Evolutionary conservation across 2,329 filamentous ascomycete genomes (phyloP).

Genomic region (Fusarium staphyleae): DNA sequence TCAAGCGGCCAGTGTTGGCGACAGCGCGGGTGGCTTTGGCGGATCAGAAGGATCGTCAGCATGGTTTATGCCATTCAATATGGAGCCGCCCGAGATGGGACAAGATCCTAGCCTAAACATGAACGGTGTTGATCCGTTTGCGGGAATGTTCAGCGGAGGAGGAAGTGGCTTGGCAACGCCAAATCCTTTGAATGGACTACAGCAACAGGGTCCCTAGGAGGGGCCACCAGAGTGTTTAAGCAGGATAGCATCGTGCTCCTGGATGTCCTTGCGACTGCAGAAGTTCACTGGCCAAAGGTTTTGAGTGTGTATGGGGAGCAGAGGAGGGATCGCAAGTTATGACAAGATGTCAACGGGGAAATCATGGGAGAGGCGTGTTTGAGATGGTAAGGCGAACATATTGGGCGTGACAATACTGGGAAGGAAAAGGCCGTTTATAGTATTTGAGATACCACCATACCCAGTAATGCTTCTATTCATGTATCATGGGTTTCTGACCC

Average conservation of each 20-base stretch:
- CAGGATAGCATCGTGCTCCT: slow-evolving; percentile 13
- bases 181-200: slow-evolving; percentile 45
- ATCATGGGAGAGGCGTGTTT: slow-evolving; percentile 23
- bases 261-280: slow-evolving; percentile 11
- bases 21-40: slow-evolving; percentile 35
- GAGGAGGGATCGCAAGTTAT: not conserved
- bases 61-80: slow-evolving; percentile 94
- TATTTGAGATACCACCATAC: slow-evolving; percentile 39
- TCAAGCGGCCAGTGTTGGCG: slow-evolving; percentile 32
- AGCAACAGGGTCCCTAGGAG: slow-evolving; percentile 43
- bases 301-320: not conserved
- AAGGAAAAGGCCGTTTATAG: slow-evolving; percentile 22
- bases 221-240: slow-evolving; percentile 21
- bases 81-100: slow-evolving; percentile 74
- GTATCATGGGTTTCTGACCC: not conserved
- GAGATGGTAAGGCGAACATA: slow-evolving; percentile 13
- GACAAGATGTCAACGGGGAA: not conserved
- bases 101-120: slow-evolving; percentile 56
- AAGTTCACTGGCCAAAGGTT: slow-evolving; percentile 14
- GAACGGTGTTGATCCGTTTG: slow-evolving; percentile 57
- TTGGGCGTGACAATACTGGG: slow-evolving; percentile 15
- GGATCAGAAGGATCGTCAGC: slow-evolving; percentile 65
- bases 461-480: slow-evolving; percentile 18
- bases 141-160: slow-evolving; percentile 55
- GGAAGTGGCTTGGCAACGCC: slow-evolving; percentile 49